Base-by-base conservation (phyloP, 2,329 filamentous ascomycete genomes). In the Cordyceps javanica region DNA sequence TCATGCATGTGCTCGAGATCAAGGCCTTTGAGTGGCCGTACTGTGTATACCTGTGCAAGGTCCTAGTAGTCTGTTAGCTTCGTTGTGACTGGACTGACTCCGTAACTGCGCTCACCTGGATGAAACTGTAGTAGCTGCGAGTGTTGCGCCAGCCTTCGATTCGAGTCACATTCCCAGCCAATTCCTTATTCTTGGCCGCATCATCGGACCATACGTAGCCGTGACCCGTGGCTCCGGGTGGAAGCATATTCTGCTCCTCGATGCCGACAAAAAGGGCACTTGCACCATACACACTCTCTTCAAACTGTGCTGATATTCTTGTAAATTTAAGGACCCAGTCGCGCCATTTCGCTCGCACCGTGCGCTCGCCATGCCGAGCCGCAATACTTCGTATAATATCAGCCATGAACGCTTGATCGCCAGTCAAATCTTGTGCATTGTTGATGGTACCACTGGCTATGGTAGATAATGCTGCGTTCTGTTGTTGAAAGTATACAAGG, bases 91-190 rank as follows among this genome's bases (percentile, higher is more conserved):
- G 3, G 6, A 14, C 9, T 13, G 3, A 5, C 3, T 23, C 26
- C 14, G 3, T 21, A 50, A 28, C 19, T 9, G 16, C 2, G 58
- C 76, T 65, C 72, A 86, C 90, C 77, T 96, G 90, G 62, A 97
- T 93, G 69, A 91, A 97, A 63, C 90, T 91, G 74, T 95, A 96
- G 69, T 99, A 99, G 67, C 90, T 96, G 60, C 94, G 82, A 1
- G 94, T 97, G 62, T 91, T 95, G 64, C 58, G 86, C 94, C 94
- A 99, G 58, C 93, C 94, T 75, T 99, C 94, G 61, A 99, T 95
- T 58, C 94, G 82, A 58, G 90, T 91, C 48, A 94, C 91, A 60
- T 96, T 96, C 3, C 91, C 93, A 16, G 91, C 89, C 38, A 99
- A 82, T 73, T 99, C 94, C 65, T 87, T 88, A 65, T 89, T 82